Base-by-base conservation (phyloP, 306 rosid species). In the Mimosa pudica region DNA sequence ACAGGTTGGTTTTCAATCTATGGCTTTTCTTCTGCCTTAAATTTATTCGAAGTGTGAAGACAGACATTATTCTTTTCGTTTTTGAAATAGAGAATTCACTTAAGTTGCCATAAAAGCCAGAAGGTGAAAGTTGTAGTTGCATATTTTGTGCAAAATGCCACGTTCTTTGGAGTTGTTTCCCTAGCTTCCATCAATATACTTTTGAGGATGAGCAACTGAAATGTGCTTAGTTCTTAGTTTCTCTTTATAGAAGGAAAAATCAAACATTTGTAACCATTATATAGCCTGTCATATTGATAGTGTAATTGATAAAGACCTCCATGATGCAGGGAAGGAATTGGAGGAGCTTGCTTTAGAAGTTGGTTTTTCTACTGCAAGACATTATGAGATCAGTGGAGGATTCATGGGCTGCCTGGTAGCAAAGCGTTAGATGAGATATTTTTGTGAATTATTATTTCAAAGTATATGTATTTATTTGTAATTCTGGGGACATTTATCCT, bases 321-420 rank as follows among this genome's bases (percentile, higher is more conserved):
- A 78, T 79, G 81, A 74, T 82, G 80, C 95, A 90, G 97, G 98
- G 73, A 81, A 87, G 87, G 96, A 93, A 67, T 76, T 91, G 93
- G 97, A 93, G 88, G 76, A 87, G 71, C 92, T 96, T 66, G 96
- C 96, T 52, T 75, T 89, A 77, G 92, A 91, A 74, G 93, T 90
- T 18, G 98, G 97, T 66, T 96, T 96, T 84, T 90, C 98, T 11
- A 73, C 82, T 47, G 93, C 93, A 36, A 77, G 38, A 10, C 93
- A 86, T 86, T 91, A 93, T 82, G 99, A 96, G 87, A 89, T 96
- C 69, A 75, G 89, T 47, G 92, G 99, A 79, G 92, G 97, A 86
- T 73, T 96, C 65, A 93, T 91, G 97, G 99, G 97, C 45, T 91
- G 92, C 85, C 85, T 96, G 77, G 97, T 96, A 44, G 97, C 97